Evolutionary conservation across 768 basidiomycete genomes (phyloP).

Genomic region (Hemileccinum rubropunctum): DNA sequence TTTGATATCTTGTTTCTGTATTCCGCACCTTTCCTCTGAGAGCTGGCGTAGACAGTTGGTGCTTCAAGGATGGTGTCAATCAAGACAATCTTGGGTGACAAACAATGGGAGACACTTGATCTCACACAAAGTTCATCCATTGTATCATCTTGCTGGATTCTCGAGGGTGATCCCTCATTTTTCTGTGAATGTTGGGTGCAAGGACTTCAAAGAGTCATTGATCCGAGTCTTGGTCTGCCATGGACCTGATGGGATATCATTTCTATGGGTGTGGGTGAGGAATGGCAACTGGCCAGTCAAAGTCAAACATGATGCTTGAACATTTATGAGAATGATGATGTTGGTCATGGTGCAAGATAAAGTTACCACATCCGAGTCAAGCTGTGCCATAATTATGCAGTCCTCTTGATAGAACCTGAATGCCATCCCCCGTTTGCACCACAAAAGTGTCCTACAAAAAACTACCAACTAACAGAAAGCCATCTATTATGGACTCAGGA

Average conservation of each 20-base stretch:
- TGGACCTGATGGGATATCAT: slow-evolving; percentile 52
- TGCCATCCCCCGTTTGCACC: too few species aligned
- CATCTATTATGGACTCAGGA: slow-evolving; percentile 81
- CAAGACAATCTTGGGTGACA: too few species aligned
- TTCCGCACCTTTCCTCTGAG: slow-evolving; percentile 52
- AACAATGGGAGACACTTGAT: too few species aligned
- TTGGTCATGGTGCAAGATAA: too few species aligned
- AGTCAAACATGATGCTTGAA: slow-evolving; percentile 83
- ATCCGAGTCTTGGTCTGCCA: slow-evolving; percentile 96
- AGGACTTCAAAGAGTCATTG: slow-evolving; percentile 90
- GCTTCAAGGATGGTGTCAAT: too few species aligned
- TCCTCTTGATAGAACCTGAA: too few species aligned
- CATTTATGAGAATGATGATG: too few species aligned
- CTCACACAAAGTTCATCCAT: slow-evolving; percentile 93
- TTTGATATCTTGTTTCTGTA: slow-evolving; percentile 73
- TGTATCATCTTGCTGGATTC: slow-evolving; percentile 42
- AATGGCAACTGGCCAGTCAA: slow-evolving; percentile 73
- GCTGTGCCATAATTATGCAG: too few species aligned
- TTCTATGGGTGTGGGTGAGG: background rate
- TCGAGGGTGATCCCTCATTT: slow-evolving; percentile 50
- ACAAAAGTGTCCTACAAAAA: slow-evolving; percentile 88
- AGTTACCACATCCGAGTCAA: too few species aligned
- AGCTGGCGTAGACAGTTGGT: slow-evolving; percentile 29
- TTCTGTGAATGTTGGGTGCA: slow-evolving; percentile 77
- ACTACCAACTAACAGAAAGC: slow-evolving; percentile 62